phyloP scores from a whole-genome alignment of 2,329 filamentous ascomycete genomes.

The Ceratocystiopsis sp. region DNA sequence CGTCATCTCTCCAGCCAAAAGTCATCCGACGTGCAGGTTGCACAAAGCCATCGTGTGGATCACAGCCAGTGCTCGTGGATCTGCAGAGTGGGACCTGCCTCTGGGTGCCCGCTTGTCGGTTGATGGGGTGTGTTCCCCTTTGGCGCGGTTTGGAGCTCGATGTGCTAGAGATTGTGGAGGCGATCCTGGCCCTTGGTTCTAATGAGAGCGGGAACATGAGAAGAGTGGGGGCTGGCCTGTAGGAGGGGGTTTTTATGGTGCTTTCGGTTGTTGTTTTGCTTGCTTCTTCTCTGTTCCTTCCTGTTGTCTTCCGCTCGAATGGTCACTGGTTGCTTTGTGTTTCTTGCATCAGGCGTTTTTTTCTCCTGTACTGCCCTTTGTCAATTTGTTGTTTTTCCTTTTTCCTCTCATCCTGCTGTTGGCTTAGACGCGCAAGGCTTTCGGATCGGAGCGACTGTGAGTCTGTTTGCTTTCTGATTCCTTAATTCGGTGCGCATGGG shows the following conservation, averaged over 20 bases:
- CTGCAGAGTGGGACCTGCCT: too few species aligned
- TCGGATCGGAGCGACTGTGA: conserved; percentile 18
- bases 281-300: conserved; percentile 8
- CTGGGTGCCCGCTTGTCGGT: too few species aligned
- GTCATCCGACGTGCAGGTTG: too few species aligned
- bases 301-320: neutral
- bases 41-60: too few species aligned
- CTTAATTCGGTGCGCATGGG: neutral
- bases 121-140: too few species aligned
- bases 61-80: too few species aligned
- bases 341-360: neutral
- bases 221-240: too few species aligned
- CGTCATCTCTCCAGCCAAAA: too few species aligned
- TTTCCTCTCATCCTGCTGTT: neutral
- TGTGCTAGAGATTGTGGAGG: too few species aligned
- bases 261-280: conserved; percentile 6
- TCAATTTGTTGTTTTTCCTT: neutral
- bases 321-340: neutral
- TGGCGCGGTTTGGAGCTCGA: too few species aligned
- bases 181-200: neutral
- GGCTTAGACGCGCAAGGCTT: conserved; percentile 12
- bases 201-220: too few species aligned
- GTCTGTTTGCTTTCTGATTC: neutral
- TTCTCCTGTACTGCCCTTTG: neutral
- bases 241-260: conserved; percentile 6